phyloP scores from a whole-genome alignment of 2,329 filamentous ascomycete species.

The Dothideomycetes sp. region DNA sequence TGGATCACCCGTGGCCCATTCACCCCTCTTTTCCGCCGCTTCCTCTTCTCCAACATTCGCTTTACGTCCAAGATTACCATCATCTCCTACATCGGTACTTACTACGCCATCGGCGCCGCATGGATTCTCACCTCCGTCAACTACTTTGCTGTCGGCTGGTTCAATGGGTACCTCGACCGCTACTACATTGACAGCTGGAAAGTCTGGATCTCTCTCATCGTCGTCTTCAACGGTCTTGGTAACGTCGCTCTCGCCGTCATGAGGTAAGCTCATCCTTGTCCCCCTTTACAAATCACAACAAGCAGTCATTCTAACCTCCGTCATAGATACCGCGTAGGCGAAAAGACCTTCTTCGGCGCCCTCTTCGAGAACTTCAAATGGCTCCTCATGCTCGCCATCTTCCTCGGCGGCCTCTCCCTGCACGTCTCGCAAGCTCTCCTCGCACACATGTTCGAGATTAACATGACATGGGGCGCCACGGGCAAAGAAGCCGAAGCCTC shows the following conservation, averaged over 20 bases:
- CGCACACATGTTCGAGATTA: constrained; percentile 72
- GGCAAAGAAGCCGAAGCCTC: constrained; percentile 72
- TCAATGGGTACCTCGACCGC: constrained; percentile 53
- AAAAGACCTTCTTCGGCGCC: constrained; percentile 38
- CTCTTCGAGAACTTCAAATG: constrained; percentile 51
- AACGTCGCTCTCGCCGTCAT: constrained; percentile 51
- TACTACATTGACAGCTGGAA: constrained; percentile 59
- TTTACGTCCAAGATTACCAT: constrained; percentile 60
- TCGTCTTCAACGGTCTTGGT: constrained; percentile 54
- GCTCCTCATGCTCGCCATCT: constrained; percentile 58
- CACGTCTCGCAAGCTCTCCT: constrained; percentile 73
- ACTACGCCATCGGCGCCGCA: constrained; percentile 56
- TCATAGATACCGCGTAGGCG: constrained; percentile 46
- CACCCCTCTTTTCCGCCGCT: constrained; percentile 51
- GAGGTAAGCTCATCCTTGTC: too few species aligned
- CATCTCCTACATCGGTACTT: constrained; percentile 59
- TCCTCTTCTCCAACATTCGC: constrained; percentile 50
- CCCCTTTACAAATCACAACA: too few species aligned
- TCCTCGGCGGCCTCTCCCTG: constrained; percentile 70
- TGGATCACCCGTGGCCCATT: constrained; percentile 55
- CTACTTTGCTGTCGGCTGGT: constrained; percentile 63
- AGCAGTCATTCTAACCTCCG: too few species aligned
- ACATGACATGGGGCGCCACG: constrained; percentile 80
- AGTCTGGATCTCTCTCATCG: constrained; percentile 50
- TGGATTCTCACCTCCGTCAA: constrained; percentile 58